Base-by-base conservation (phyloP, 2,329 filamentous ascomycete genomes). In the Talaromyces pinophilus region DNA sequence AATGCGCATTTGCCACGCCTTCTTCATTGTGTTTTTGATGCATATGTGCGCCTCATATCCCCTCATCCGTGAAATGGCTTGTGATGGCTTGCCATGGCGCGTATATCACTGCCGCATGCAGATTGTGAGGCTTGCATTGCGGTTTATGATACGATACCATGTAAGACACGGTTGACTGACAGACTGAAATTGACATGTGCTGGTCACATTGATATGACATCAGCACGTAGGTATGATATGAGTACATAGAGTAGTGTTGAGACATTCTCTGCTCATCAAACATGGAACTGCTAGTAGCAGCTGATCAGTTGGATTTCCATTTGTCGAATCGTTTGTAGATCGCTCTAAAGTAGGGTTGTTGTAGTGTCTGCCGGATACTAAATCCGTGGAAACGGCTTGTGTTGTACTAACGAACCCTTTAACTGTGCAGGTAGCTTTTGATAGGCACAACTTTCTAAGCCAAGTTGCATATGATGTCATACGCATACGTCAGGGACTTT, bases 71-170 rank as follows among this genome's bases (percentile, higher is more conserved):
- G 5, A 57, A 19, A 19, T 55, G 52, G 52, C 54, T 35, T 42
- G 40, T 17, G 40, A 42, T 42, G 22, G 46, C 46, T 50, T 57
- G 33, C 38, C 54, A 54, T 54, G 50, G 50, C 28, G 50, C 25
- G 54, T 38, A 35, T 40, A 57, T 57, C 54, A 30, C 17, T 40
- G 44, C 59, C 44, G 64, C 52, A 66, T 63, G 64, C 52, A 63
- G 62, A 50, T 59, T 42, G 64, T 52, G 62, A 65, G 55, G 63
- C 55, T 40, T 57, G 54, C 54, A 42, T 40, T 15, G 52, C 52
- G 52, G 7, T 35, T 22, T 7, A 19, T 55, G 52, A 55, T 55
- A 55, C 52, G 52, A 40, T 57, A 22, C 54, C 19, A 57, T 40
- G n/a, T 35, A 55, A 33, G 50, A 54, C 50, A 54, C 25, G 17